Conservation (phyloP, 768 basidiomycete genomes). For the Podaxis sp. region DNA sequence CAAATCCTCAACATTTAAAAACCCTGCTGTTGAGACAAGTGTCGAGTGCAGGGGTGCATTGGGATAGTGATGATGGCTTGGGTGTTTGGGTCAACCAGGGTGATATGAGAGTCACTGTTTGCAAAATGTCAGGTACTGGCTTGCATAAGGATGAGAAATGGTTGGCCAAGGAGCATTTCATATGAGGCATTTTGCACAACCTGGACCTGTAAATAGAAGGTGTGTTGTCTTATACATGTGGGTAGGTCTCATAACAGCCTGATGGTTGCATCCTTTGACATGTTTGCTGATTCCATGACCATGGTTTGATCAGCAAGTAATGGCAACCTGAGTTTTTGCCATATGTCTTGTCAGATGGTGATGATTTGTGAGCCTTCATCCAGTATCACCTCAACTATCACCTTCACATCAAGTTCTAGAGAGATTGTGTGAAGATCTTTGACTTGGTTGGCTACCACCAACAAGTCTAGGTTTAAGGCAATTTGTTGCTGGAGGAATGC, state of each 20-base stretch:
- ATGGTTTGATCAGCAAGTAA: slow-evolving; percentile 18
- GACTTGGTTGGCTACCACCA: slow-evolving; percentile 16
- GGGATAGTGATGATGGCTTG: slow-evolving; percentile 16
- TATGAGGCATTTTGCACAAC: slow-evolving; percentile 22
- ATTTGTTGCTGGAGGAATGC: too few species aligned
- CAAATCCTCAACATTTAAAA: too few species aligned
- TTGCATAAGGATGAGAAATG: slow-evolving; percentile 16
- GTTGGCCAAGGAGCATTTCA: slow-evolving; percentile 10
- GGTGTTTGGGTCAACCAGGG: slow-evolving; percentile 19
- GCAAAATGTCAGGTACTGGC: slow-evolving; percentile 7
- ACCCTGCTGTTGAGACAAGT: too few species aligned
- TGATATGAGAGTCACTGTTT: slow-evolving; percentile 11
- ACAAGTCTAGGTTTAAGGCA: too few species aligned
- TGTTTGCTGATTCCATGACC: slow-evolving; percentile 22
- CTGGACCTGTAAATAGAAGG: slow-evolving; percentile 23
- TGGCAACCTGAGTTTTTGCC: slow-evolving; percentile 18
- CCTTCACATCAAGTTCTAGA: slow-evolving; percentile 3
- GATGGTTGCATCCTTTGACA: slow-evolving; percentile 11
- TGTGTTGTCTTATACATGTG: slow-evolving; percentile 16
- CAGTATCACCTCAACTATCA: slow-evolving; percentile 17
- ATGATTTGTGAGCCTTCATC: slow-evolving; percentile 22
- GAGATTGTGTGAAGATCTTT: slow-evolving; percentile 17
- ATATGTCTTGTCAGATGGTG: slow-evolving; percentile 10
- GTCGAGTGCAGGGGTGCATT: background rate
- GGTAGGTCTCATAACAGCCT: slow-evolving; percentile 20